Evolutionary conservation across 2,329 filamentous ascomycete species (phyloP), one percentile per base, ranked within the genome.

Genomic region (Dothideomycetes sp.): DNA sequence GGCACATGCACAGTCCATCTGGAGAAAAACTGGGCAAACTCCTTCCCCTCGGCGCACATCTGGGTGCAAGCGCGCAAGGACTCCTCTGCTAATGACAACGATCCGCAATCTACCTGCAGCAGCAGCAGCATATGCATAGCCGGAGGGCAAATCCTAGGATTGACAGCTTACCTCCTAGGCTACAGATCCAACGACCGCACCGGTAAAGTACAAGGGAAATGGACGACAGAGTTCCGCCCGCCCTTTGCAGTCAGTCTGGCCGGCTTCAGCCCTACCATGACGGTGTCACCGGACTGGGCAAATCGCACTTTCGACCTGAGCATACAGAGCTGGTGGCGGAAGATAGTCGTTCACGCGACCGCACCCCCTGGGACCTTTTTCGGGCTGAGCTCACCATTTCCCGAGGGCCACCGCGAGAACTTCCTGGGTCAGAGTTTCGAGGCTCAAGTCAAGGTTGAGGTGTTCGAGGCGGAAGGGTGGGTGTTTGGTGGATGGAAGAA

Each of bases 21-120:
- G 38, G 68, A 71, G 47, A 72, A 71, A 52, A 71, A 71, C 46
- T 71, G 65, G 66, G 67, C 66, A 1, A 52, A 53, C 31, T 60
- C 56, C 19, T 70, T 70, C 46, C 65, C 65, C 0, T 54, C 59
- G 2, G 58, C 63, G 14, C 66, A 63, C 48, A 60, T 61, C 45
- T 63, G 60, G 60, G 48, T 62, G 5, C 60, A 62, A 48, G 58
- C 56, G 4, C 53, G 58, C 9, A 49, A 57, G 14, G 45, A 44
- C 22, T 45, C 18, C n/a, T n/a, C n/a, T n/a, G n/a, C n/a, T n/a
- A n/a, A n/a, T n/a, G 19, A 39, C 27, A 16, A 24, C 43, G 27
- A 33, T 22, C n/a, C n/a, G n/a, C n/a, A n/a, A n/a, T n/a, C n/a
- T n/a, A n/a, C n/a, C n/a, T n/a, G n/a, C n/a, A n/a, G n/a, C 7